These are phyloP conservation scores for Rhodotorula sp. DNA, from an alignment of 1,284 basidiomycete genomes.

Conservation along the genomic window DNA sequence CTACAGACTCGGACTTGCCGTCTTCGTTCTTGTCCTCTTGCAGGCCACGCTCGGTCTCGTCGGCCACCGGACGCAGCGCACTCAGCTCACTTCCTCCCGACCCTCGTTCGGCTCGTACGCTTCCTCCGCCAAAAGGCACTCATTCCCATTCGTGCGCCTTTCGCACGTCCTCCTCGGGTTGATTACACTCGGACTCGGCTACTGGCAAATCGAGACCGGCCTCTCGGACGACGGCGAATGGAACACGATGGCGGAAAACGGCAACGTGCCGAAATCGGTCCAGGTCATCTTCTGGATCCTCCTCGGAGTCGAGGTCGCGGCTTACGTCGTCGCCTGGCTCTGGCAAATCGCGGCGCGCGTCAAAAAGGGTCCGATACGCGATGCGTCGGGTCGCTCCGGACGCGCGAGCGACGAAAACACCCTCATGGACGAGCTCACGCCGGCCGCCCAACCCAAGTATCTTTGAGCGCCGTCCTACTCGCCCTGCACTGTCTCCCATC, in stretches of 20 bases:
- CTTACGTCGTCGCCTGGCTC: constrained; percentile 24
- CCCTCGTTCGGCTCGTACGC: constrained; percentile 16
- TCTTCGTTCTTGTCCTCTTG: constrained; percentile 28
- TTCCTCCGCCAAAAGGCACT: neutral
- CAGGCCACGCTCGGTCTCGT: constrained; percentile 23
- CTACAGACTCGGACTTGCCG: constrained; percentile 26
- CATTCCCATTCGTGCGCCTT: constrained; percentile 11
- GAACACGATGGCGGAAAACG: constrained; percentile 13
- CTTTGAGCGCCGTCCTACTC: too few species aligned
- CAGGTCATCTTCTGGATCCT: constrained; percentile 29
- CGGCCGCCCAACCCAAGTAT: neutral
- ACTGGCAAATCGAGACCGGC: constrained; percentile 19
- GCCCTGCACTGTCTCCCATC: too few species aligned
- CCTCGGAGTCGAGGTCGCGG: constrained; percentile 11
- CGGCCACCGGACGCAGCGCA: constrained; percentile 14
- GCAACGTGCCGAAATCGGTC: constrained; percentile 55
- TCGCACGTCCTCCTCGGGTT: constrained; percentile 30
- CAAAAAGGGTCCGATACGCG: neutral
- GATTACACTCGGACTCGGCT: constrained; percentile 18
- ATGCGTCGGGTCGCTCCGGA: neutral
- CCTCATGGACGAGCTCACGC: neutral
- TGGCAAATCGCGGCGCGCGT: neutral
- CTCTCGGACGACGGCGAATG: constrained; percentile 18
- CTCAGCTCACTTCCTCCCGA: constrained; percentile 14
- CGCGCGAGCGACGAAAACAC: neutral